Evolutionary conservation across 1,139 yeast genomes (phyloP), one percentile per base, ranked within the genome.

Genomic region (Yamadazyma mexicana): DNA sequence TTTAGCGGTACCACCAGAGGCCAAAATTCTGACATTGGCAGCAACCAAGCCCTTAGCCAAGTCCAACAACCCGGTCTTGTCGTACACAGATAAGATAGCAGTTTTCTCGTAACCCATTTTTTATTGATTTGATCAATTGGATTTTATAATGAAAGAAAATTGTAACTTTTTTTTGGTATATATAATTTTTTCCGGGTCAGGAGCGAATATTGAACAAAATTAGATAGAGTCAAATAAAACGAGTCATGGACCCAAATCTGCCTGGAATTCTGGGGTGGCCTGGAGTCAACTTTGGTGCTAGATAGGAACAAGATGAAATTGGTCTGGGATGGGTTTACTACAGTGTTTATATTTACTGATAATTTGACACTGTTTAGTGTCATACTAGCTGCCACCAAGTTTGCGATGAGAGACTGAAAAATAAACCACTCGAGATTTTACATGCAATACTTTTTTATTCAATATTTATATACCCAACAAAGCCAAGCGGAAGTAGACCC

Each of bases 1-100:
- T 59, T 78, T 81, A 43, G 98, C 95, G 44, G 98, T 92, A 59
- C 98, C 98, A 46, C 98, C 98, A 31, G 97, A 88, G 37, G 98
- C 98, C 45, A 92, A 77, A 49, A 92, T 82, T 55, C 97, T 81
- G 51, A 92, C 96, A 51, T 88, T 79, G 65, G 89, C 86, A 55
- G 84, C 85, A 49, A 79, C 83, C 47, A 92, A 79, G 37, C 98
- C 98, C 71, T 92, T 92, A 54, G 98, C 98, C 49, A 92, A 78
- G 66, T 92, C 98, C 56, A 92, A 72, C 51, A 92, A 75, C 38
- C 98, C 98, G 38, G 98, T 92, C 70, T 92, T 92, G 72, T 92
- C 96, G 69, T 92, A 91, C 50, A 92, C 98, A 24, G 98, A 91
- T 58, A 92, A 76, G 60, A 92, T 92, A 39, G 98, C 98, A 47